These are phyloP conservation scores for Pittosporum tobira DNA, from an alignment of 129 eudicot genomes.

Conservation along the genomic window DNA sequence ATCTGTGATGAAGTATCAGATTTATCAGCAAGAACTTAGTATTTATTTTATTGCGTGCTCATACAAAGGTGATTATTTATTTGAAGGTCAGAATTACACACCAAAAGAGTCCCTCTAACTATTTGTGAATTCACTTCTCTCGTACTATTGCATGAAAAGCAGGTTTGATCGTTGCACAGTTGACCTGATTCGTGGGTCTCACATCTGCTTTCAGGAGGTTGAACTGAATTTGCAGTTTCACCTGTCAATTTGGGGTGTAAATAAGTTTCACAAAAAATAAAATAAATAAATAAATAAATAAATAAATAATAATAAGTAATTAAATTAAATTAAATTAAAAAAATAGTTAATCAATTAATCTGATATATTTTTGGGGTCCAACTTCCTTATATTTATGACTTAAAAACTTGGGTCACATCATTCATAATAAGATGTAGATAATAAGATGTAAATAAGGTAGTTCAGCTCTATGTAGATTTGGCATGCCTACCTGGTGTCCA, in stretches of 20 bases:
- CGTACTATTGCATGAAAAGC: slow-evolving; percentile 60
- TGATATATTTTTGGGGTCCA: no score
- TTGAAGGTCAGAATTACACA: slow-evolving; percentile 18
- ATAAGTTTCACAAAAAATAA: neutral
- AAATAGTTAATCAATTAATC: no score
- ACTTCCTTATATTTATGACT: no score
- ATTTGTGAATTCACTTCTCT: slow-evolving; percentile 68
- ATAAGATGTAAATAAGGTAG: neutral
- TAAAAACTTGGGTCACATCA: no score
- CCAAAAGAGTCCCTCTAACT: slow-evolving; percentile 92
- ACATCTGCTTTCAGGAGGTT: slow-evolving; percentile 74
- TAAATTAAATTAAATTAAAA: no score
- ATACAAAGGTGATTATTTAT: neutral
- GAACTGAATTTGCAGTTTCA: slow-evolving; percentile 72
- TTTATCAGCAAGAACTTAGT: slow-evolving; percentile 8
- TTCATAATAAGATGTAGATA: no score
- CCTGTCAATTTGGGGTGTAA: slow-evolving; percentile 29
- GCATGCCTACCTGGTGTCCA: slow-evolving; percentile 84
- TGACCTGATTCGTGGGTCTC: slow-evolving; percentile 40
- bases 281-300: neutral
- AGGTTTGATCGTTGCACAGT: slow-evolving; percentile 45
- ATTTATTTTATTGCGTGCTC: neutral
- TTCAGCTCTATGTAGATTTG: neutral
- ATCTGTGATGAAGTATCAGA: slow-evolving; percentile 38
- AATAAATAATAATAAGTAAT: neutral